Percentiles rank a stretch among this genome's conserved stretches.
phyloP scores from a whole-genome alignment of 2,329 filamentous ascomycete species.

The Fusarium coicis region DNA sequence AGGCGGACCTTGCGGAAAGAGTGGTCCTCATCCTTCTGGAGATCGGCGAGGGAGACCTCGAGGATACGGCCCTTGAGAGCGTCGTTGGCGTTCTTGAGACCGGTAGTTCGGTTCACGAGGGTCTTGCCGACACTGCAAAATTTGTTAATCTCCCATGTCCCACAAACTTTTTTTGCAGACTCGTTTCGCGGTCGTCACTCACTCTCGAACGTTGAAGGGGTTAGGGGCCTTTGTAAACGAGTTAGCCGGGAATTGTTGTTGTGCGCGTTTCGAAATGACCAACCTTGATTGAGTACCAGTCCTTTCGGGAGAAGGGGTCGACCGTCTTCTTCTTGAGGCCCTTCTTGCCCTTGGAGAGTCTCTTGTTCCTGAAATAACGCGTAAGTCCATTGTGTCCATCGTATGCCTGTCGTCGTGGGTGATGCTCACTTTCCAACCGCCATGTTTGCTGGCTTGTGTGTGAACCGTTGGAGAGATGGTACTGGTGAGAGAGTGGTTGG shows the following conservation, averaged over 20 bases:
- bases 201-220: constrained; percentile 97
- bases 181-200: constrained; percentile 61
- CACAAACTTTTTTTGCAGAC: constrained; percentile 17
- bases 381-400: constrained; percentile 36
- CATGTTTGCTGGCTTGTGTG: constrained; percentile 65
- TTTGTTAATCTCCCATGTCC: constrained; percentile 31
- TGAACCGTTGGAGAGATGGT: constrained; percentile 56
- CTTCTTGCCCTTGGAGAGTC: constrained; percentile 99
- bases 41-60: constrained; percentile 98
- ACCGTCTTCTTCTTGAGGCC: constrained; percentile 99
- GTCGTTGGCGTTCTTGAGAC: constrained; percentile 99
- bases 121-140: constrained; percentile 94
- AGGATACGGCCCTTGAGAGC: constrained; percentile 98
- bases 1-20: constrained; percentile 99
- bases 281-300: constrained; percentile 98
- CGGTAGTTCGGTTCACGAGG: constrained; percentile 98
- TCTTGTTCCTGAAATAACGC: constrained; percentile 84
- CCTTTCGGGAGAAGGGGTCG: constrained; percentile 98
- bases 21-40: constrained; percentile 99
- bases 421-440: constrained; percentile 68
- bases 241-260: constrained; percentile 30
- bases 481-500: constrained; percentile 54
- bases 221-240: constrained; percentile 76
- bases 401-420: constrained; percentile 17
- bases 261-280: constrained; percentile 22